A percentile compares a stretch with the other conserved stretches of the same genome.
Conservation (phyloP, 2,329 filamentous ascomycete genomes). For the Botrytis byssoidea region DNA sequence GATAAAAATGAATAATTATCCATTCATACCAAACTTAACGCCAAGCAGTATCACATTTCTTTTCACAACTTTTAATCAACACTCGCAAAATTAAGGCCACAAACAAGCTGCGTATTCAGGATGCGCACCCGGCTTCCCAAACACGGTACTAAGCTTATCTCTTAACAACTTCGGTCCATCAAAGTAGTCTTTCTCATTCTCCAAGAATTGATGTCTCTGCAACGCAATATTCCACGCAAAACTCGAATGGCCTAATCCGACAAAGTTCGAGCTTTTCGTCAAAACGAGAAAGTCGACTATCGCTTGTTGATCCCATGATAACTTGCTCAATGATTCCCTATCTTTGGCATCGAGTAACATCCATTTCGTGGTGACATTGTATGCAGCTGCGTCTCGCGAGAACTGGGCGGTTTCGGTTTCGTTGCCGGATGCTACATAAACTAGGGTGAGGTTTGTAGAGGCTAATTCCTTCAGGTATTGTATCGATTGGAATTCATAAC, state of each 20-base stretch:
- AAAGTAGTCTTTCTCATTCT: slow-evolving; percentile 24
- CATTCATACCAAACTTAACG: neutral
- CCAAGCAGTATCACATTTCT: neutral
- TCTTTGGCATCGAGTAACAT: slow-evolving; percentile 43
- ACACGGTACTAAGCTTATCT: slow-evolving; percentile 34
- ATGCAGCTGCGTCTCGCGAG: slow-evolving; percentile 37
- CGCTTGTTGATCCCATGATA: slow-evolving; percentile 49
- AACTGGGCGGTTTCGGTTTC: slow-evolving; percentile 41
- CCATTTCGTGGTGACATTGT: slow-evolving; percentile 43
- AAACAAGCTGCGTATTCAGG: slow-evolving; percentile 32
- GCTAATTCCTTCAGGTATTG: slow-evolving; percentile 41
- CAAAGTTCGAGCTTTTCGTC: slow-evolving; percentile 44
- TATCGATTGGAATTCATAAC: slow-evolving; percentile 38
- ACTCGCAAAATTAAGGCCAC: slow-evolving; percentile 25
- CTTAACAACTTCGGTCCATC: slow-evolving; percentile 30
- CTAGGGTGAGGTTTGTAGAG: slow-evolving; percentile 33
- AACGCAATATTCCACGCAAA: slow-evolving; percentile 49
- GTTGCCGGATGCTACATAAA: slow-evolving; percentile 48
- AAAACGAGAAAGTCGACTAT: slow-evolving; percentile 52
- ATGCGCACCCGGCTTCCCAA: slow-evolving; percentile 27
- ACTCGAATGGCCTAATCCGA: slow-evolving; percentile 45
- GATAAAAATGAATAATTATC: neutral
- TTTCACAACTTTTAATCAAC: neutral
- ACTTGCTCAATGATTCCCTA: slow-evolving; percentile 35
- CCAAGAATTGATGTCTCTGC: slow-evolving; percentile 28